Conservation (phyloP, 2,329 filamentous ascomycete genomes). For the Pseudogymnoascus sp. region DNA sequence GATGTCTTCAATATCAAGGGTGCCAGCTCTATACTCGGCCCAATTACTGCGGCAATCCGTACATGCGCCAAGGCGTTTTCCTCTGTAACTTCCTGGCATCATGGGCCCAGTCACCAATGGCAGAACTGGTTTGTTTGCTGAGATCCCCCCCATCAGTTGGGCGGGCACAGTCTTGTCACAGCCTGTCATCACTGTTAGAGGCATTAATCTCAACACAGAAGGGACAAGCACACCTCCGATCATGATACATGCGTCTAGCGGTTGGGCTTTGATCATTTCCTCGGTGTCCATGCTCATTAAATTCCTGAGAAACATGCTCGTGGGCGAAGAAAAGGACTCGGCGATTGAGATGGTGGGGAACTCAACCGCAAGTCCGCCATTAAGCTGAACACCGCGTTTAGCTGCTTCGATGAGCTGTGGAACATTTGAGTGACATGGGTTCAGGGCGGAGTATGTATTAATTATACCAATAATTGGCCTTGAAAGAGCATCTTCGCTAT, state of each 20-base stretch:
- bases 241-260: conserved; percentile 57
- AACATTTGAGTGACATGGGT: conserved; percentile 65
- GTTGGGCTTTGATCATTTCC: conserved; percentile 67
- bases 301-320: conserved; percentile 67
- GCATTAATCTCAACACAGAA: background rate
- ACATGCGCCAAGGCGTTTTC: conserved; percentile 59
- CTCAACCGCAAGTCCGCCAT: conserved; percentile 59
- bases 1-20: conserved; percentile 64
- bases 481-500: conserved; percentile 61
- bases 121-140: conserved; percentile 62
- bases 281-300: conserved; percentile 75
- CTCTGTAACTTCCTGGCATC: conserved; percentile 61
- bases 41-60: conserved; percentile 69
- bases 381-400: conserved; percentile 58
- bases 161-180: conserved; percentile 69
- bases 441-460: conserved; percentile 65
- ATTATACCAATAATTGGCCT: conserved; percentile 66
- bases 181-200: conserved; percentile 33
- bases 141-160: conserved; percentile 67
- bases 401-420: conserved; percentile 63
- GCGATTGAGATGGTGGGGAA: conserved; percentile 67
- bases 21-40: conserved; percentile 57
- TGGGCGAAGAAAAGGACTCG: conserved; percentile 60
- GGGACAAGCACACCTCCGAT: conserved; percentile 47
- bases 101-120: conserved; percentile 65